Base-by-base conservation (phyloP, 768 basidiomycete species). In the Rhizopogon sp. region DNA sequence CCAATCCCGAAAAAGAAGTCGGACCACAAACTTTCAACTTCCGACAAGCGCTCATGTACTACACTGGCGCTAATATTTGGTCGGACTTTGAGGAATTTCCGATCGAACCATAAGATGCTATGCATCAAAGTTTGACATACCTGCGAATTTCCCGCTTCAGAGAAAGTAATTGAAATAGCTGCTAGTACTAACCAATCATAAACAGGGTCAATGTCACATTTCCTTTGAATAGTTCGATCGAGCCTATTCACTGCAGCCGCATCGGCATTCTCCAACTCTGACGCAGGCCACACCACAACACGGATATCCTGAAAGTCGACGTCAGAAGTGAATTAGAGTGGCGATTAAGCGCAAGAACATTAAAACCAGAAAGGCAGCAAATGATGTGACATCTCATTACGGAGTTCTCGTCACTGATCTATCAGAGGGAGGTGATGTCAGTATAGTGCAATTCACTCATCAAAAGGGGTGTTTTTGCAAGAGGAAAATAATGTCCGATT, bases 371-470 rank as follows among this genome's bases (percentile, higher is more conserved):
- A 22, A 46, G 11, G 31, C n/a, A 5, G 17, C 8, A 4, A 33
- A 20, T 25, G 6, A 83, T 66, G 46, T 97, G 73, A 1, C 83
- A 73, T 8, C 3, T 25, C 22, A 25, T 25, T 25, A 25, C 3
- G 22, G 22, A 25, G 22, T 25, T 25, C 22, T 25, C 22, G 3
- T 25, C 22, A 25, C 22, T n/a, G n/a, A 25, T 25, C 22, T 20
- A 29, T 29, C 6, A 16, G 14, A 20, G 22, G 22, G 22, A 22
- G 16, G 16, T 29, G 16, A 45, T 45, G 29, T 17, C n/a, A 17
- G 28, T 45, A 31, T n/a, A n/a, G n/a, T n/a, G n/a, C n/a, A n/a
- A n/a, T n/a, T n/a, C n/a, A n/a, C n/a, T n/a, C n/a, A n/a, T n/a
- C n/a, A n/a, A n/a, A n/a, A n/a, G n/a, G n/a, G n/a, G n/a, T n/a